Percentiles rank a stretch among this genome's conserved stretches.
phyloP scores from a whole-genome alignment of 352 stramenopile genomes.

The Phytopythium sindhum region DNA sequence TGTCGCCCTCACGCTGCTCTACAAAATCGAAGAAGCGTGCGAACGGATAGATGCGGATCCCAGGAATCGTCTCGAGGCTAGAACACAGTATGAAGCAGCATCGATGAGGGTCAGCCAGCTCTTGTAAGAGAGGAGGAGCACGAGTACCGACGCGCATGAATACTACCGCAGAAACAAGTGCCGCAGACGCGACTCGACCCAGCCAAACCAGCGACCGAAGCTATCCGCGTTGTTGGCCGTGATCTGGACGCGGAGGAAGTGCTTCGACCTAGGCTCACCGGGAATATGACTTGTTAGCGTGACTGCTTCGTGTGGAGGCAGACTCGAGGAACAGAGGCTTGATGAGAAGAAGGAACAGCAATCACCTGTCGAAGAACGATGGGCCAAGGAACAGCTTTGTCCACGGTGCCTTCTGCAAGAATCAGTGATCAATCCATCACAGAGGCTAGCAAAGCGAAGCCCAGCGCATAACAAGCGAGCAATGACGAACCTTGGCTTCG shows the following conservation, averaged over 20 bases:
- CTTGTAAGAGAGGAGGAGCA: too few relatives aligned
- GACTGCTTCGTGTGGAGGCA: background rate
- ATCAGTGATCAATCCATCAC: constrained; percentile 4
- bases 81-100: background rate
- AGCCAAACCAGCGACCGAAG: constrained; percentile 82
- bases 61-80: constrained; percentile 59
- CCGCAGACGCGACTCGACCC: constrained; percentile 83
- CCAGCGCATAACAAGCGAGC: background rate
- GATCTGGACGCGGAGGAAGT: constrained; percentile 81
- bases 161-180: constrained; percentile 75
- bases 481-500: constrained; percentile 63
- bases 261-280: constrained; percentile 48
- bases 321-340: background rate
- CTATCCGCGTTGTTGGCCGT: constrained; percentile 43
- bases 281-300: background rate
- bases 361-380: constrained; percentile 74
- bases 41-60: constrained; percentile 68
- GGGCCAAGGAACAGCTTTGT: constrained; percentile 69
- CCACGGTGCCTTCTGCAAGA: constrained; percentile 68
- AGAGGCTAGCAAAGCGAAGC: background rate
- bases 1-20: constrained; percentile 5
- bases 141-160: background rate
- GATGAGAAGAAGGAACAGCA: background rate
- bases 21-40: constrained; percentile 79
- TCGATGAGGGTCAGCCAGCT: background rate